These are phyloP conservation scores for Dioszegia crocea DNA, from an alignment of 768 basidiomycete genomes.

Conservation along the genomic window DNA sequence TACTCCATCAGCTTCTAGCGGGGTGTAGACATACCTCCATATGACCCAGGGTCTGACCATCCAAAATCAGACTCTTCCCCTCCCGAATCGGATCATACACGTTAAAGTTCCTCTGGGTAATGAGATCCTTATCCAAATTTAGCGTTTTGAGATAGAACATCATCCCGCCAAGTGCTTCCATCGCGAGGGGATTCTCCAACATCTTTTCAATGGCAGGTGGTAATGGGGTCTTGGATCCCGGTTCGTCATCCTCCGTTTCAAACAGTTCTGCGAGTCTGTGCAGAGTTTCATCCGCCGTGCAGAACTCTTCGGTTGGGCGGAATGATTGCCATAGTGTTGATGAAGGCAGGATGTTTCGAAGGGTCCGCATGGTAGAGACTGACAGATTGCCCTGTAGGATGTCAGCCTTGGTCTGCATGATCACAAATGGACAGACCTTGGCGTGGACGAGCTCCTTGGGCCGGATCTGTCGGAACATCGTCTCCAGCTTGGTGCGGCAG, in stretches of 20 bases:
- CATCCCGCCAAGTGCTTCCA: conserved; percentile 85
- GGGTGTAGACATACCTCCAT: conserved; percentile 64
- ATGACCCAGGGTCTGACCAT: conserved; percentile 92
- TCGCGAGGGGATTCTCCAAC: conserved; percentile 61
- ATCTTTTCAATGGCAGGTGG: conserved; percentile 74
- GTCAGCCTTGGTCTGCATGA: conserved; percentile 9
- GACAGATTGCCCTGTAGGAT: conserved; percentile 72
- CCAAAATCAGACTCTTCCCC: conserved; percentile 78
- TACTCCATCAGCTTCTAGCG: conserved; percentile 40
- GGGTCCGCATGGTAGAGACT: conserved; percentile 70
- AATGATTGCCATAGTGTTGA: conserved; percentile 85
- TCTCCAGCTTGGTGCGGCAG: conserved; percentile 87
- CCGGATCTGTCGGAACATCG: conserved; percentile 80
- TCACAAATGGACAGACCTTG: conserved; percentile 67
- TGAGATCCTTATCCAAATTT: conserved; percentile 90
- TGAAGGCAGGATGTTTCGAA: conserved; percentile 74
- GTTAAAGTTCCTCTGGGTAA: conserved; percentile 96
- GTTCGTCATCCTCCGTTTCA: conserved; percentile 21
- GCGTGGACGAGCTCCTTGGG: conserved; percentile 87
- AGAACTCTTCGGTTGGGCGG: conserved; percentile 70
- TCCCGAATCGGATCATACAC: conserved; percentile 91
- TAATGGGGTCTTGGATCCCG: conserved; percentile 53
- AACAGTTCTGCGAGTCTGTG: conserved; percentile 36
- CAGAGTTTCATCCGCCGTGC: conserved; percentile 50
- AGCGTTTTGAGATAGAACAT: conserved; percentile 86